These are phyloP conservation scores for Malassezia arunalokei DNA, from an alignment of 1,284 basidiomycete species.

Conservation along the genomic window DNA sequence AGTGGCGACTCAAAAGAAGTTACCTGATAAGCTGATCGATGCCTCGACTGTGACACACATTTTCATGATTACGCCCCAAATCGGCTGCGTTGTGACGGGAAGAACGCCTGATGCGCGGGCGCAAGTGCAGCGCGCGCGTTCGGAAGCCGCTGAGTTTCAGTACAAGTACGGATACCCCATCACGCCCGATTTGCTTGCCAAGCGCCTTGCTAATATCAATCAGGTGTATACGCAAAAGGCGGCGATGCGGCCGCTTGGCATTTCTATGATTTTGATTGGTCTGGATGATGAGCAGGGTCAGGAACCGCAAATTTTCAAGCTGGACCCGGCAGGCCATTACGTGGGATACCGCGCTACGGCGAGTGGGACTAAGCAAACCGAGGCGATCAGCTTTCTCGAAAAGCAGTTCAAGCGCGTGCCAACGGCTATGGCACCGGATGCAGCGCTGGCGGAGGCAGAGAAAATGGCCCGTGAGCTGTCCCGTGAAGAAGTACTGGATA, in stretches of 20 bases:
- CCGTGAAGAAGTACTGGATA: conserved; percentile 51
- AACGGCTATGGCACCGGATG: conserved; percentile 21
- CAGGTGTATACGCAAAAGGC: conserved; percentile 97
- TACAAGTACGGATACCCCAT: conserved; percentile 96
- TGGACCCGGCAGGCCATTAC: conserved; percentile 97
- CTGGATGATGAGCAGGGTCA: conserved; percentile 63
- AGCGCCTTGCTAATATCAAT: conserved; percentile 93
- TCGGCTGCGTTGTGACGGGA: conserved; percentile 96
- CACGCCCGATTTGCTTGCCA: conserved; percentile 82
- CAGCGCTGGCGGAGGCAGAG: conserved; percentile 28
- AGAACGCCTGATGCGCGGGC: conserved; percentile 84
- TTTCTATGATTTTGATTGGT: conserved; percentile 92
- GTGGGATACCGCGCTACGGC: conserved; percentile 95
- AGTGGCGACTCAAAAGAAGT: conserved; percentile 94
- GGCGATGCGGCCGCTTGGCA: conserved; percentile 90
- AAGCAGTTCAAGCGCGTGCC: conserved; percentile 74
- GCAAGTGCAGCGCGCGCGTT: conserved; percentile 75
- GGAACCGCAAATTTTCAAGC: conserved; percentile 81
- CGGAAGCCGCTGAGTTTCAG: conserved; percentile 84
- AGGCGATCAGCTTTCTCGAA: conserved; percentile 89
- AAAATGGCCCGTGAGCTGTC: conserved; percentile 21
- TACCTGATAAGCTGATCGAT: conserved; percentile 96
- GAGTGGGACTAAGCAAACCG: conserved; percentile 93
- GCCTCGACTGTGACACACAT: conserved; percentile 87
- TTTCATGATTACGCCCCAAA: conserved; percentile 87